Evolutionary conservation across 352 stramenopile genomes (phyloP), one percentile per base, ranked within the genome.

Genomic region (Phytopythium litorale): DNA sequence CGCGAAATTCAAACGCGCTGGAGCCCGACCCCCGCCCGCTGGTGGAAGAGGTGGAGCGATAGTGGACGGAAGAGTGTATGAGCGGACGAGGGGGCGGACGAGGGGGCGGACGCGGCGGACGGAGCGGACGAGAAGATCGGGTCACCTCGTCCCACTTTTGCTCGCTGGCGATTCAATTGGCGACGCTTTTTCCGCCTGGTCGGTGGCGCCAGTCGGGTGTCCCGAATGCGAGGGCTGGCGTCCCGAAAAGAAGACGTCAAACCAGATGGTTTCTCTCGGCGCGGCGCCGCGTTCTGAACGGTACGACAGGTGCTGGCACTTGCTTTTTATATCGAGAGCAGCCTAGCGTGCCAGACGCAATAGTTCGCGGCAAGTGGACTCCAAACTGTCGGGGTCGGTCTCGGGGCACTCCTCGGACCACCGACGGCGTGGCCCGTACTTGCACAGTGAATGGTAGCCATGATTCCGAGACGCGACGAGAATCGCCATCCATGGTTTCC

Each of bases 1-100:
- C 40, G 37, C 1, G 49, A 56, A 45, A 64, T 64, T 64, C 49
- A 58, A 64, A 64, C 3, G 52, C 50, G 42, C 58, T 21, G 38
- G 32, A 42, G 13, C 3, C n/a, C 45, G 8, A 18, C 15, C 45
- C 45, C 45, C 45, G 45, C 16, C 45, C 54, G 23, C 54, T 23
- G 37, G 35, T 33, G 16, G 53, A 52, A 63, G 65, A 56, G 63
- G 65, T 49, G 25, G 62, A 54, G 64, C 38, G 1, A 45, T 45
- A 45, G 12, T 45, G 13, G 11, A 45, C 13, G 13, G 0, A n/a
- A 45, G 38, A 45, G 25, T 45, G 7, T 45, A 7, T n/a, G 38
- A 28, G 25, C 25, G 25, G 25, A 28, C 25, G 64, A 64, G 61
- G 21, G 21, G 46, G 35, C 25, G n/a, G 21, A 33, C 25, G 25